Conservation (phyloP, 148 eudicot genomes). For the Drosera capensis region DNA sequence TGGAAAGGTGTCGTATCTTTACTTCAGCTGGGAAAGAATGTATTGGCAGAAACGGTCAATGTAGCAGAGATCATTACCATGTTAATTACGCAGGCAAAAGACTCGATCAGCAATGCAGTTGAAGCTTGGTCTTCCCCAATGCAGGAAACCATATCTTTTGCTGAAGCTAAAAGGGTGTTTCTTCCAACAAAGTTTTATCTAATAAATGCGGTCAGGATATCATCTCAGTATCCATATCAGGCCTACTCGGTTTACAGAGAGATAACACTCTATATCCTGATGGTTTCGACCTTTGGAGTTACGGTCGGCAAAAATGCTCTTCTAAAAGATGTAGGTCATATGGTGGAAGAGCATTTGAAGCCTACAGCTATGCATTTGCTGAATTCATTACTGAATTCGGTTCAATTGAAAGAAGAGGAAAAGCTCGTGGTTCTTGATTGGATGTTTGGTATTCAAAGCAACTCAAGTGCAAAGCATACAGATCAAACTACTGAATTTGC, state of each 20-base stretch:
- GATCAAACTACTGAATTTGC: constrained; percentile 13
- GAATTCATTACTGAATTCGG: constrained; percentile 57
- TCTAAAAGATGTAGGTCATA: constrained; percentile 49
- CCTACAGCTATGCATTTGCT: constrained; percentile 64
- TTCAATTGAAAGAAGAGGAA: constrained; percentile 34
- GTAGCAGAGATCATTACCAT: constrained; percentile 39
- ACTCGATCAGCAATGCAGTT: constrained; percentile 57
- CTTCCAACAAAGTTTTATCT: constrained; percentile 83
- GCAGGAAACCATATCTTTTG: constrained; percentile 30
- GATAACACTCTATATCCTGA: constrained; percentile 31
- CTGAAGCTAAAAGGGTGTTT: constrained; percentile 76
- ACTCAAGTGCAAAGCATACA: constrained; percentile 6
- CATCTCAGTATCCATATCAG: constrained; percentile 59
- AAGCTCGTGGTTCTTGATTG: constrained; percentile 59
- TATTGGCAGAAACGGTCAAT: constrained; percentile 48
- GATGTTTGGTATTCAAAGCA: constrained; percentile 31
- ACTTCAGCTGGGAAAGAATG: constrained; percentile 77
- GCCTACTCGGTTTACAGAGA: constrained; percentile 49
- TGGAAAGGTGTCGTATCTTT: constrained; percentile 93
- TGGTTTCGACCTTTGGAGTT: constrained; percentile 47
- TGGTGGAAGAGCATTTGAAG: constrained; percentile 57
- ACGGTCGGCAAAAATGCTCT: constrained; percentile 30
- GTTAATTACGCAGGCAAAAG: constrained; percentile 58
- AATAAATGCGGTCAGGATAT: constrained; percentile 79
- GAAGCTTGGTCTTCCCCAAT: constrained; percentile 46